These are phyloP conservation scores for Pseudotsuga menziesii DNA, from an alignment of 75 land plant species.

Conservation along the genomic window DNA sequence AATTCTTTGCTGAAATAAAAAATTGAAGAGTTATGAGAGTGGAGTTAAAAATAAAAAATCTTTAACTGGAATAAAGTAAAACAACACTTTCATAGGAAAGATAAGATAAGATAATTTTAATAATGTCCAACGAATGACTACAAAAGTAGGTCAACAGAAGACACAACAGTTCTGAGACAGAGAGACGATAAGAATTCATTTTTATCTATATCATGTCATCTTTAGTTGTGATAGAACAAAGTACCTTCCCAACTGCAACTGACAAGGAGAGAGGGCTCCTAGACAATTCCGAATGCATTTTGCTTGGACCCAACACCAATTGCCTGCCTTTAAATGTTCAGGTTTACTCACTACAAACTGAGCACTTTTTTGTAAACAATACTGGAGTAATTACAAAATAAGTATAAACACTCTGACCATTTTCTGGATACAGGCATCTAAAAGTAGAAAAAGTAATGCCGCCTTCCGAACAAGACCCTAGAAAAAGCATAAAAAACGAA, in stretches of 20 bases:
- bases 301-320: not conserved
- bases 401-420: not conserved
- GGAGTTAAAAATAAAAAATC: not conserved
- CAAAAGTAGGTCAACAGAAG: too few species aligned
- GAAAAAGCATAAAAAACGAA: not conserved
- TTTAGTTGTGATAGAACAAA: not conserved
- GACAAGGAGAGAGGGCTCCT: not conserved
- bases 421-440: constrained; percentile 6
- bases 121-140: too few species aligned
- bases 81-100: not conserved
- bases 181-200: not conserved
- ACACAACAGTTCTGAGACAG: not conserved
- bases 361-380: not conserved
- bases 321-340: constrained; percentile 9
- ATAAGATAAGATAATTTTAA: too few species aligned
- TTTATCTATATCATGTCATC: not conserved
- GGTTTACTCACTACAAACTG: not conserved
- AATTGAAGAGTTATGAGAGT: not conserved
- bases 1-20: not conserved
- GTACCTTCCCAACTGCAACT: constrained; percentile 1
- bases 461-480: constrained; percentile 10
- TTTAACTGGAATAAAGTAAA: not conserved
- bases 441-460: not conserved
- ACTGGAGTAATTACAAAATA: not conserved
- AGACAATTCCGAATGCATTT: constrained; percentile 4